A percentile compares a stretch with the other conserved stretches of the same genome.
Evolutionary conservation across 1,284 basidiomycete species (phyloP).

Genomic region (Cutaneotrichosporon dermatis): DNA sequence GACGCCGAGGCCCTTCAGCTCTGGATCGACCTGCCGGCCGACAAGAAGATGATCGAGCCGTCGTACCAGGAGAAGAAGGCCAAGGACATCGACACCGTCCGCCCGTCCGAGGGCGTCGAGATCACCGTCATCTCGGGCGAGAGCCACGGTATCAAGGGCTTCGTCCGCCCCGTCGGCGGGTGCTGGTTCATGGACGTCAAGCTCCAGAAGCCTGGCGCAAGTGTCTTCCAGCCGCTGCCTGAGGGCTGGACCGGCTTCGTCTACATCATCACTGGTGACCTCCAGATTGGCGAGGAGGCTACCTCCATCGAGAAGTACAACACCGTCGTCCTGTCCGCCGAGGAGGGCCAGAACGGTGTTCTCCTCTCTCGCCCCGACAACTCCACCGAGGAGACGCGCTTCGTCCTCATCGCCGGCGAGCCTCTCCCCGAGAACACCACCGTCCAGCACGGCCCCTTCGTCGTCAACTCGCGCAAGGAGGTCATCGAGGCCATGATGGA

Average conservation of each 20-base stretch:
- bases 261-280: conserved; percentile 62
- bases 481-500: conserved; percentile 78
- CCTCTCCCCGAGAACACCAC: conserved; percentile 80
- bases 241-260: conserved; percentile 75
- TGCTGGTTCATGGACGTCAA: conserved; percentile 88
- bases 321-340: conserved; percentile 59
- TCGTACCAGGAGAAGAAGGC: conserved; percentile 54
- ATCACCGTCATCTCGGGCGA: conserved; percentile 86
- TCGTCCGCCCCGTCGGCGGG: conserved; percentile 81
- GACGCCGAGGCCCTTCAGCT: conserved; percentile 68
- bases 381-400: conserved; percentile 60
- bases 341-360: conserved; percentile 41
- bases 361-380: conserved; percentile 50
- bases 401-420: conserved; percentile 78
- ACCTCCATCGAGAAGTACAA: conserved; percentile 60
- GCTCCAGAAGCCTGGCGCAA: conserved; percentile 61
- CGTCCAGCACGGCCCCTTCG: conserved; percentile 58
- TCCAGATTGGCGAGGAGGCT: conserved; percentile 56
- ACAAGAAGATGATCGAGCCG: conserved; percentile 72
- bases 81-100: conserved; percentile 55
- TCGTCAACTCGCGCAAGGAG: conserved; percentile 74
- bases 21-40: conserved; percentile 87
- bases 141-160: conserved; percentile 75
- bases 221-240: conserved; percentile 80
- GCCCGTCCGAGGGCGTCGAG: conserved; percentile 66